Evolutionary conservation across 2,329 filamentous ascomycete species (phyloP), one percentile per base, ranked within the genome.

Genomic region (Teratosphaeria destructans): DNA sequence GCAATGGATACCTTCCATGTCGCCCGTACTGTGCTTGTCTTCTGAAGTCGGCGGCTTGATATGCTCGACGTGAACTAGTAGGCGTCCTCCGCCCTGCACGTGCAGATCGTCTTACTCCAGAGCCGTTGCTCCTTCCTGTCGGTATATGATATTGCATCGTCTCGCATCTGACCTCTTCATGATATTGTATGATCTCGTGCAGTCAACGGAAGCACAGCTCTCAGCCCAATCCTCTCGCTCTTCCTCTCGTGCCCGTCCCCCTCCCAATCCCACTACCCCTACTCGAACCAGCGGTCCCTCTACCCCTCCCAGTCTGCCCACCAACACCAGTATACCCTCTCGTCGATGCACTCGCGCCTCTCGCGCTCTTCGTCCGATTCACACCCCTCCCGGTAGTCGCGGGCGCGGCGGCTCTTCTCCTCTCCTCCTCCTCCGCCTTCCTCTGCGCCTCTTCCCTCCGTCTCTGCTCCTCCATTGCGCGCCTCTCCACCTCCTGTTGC

Each of bases 401-500:
- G 76, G 75, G 67, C 71, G 76, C 70, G 74, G 76, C 65, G 64
- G 87, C 85, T 35, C 80, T 81, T 59, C 79, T 83, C 59, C 83
- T 78, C 61, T 75, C 77, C 54, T 77, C 78, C 60, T 76, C 78
- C 61, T 66, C 85, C 16, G 81, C 79, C 59, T 79, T 83, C 59
- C 83, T 77, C 59, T 72, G 73, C 19, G 75, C 78, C 62, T 77
- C 78, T 65, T 91, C 89, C 57, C 85, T 82, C 60, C 89, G 82
- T 62, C 87, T 83, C 72, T 94, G 88, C 60, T 94, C 88, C 69
- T 95, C 92, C 2, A 82, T 82, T 54, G 86, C 88, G 56, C 85
- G 83, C 61, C 90, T 82, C 73, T 95, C 88, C 1, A 85, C 88
- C 54, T 88, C 90, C 67, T 90, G 86, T 70, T 89, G 88, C 68